A percentile compares a stretch with the other conserved stretches of the same genome.
Evolutionary conservation across 2,329 filamentous ascomycete species (phyloP).

Genomic region (Penicillium corylophilum): DNA sequence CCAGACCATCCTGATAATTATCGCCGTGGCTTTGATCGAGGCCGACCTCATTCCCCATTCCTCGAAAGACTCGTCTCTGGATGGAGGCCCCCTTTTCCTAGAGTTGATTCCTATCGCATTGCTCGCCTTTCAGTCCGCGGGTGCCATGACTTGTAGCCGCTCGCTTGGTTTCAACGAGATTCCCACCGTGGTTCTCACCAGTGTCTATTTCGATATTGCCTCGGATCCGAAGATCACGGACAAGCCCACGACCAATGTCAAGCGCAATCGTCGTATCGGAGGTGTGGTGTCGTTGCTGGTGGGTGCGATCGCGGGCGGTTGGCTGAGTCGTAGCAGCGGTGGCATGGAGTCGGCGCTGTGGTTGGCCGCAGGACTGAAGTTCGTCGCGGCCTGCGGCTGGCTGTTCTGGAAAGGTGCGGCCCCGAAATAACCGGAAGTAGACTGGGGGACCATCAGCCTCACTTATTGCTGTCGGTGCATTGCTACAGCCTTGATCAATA

Average conservation of each 20-base stretch:
- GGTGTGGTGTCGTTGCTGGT: constrained; percentile 39
- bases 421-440: constrained; percentile 14
- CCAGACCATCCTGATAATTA: constrained; percentile 39
- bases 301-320: constrained; percentile 44
- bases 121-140: constrained; percentile 47
- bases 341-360: constrained; percentile 47
- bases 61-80: constrained; percentile 16
- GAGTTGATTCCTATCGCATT: constrained; percentile 45
- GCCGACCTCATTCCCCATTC: constrained; percentile 39
- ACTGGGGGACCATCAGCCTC: not conserved
- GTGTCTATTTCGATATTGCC: constrained; percentile 47
- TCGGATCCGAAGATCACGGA: constrained; percentile 39
- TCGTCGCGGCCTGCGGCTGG: constrained; percentile 38
- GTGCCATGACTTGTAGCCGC: constrained; percentile 45
- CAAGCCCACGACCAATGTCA: constrained; percentile 38
- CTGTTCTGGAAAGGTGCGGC: constrained; percentile 36
- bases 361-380: constrained; percentile 44
- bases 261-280: constrained; percentile 39
- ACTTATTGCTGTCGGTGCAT: not conserved
- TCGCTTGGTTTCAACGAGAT: constrained; percentile 45
- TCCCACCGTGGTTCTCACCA: constrained; percentile 48
- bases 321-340: constrained; percentile 42
- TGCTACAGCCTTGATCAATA: not conserved
- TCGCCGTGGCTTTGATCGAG: constrained; percentile 43
- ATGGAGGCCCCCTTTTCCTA: constrained; percentile 34